Evolutionary conservation across 2,329 filamentous ascomycete species (phyloP), one percentile per base, ranked within the genome.

Genomic region (Aspergillus spinulosporus): DNA sequence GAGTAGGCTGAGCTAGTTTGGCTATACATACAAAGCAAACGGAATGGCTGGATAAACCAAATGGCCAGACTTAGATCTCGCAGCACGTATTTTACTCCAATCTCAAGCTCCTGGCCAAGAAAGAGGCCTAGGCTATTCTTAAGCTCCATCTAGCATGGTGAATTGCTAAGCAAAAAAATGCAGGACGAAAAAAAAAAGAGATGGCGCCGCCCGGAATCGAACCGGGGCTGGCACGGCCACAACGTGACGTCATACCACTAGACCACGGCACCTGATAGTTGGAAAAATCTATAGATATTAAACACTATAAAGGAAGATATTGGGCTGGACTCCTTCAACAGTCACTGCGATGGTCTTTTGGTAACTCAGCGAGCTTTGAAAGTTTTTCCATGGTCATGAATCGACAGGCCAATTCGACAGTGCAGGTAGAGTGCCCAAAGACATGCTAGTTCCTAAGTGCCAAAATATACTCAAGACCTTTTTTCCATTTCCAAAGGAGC

Each of bases 201-300:
- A 52, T 66, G 64, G 63, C 39, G 58, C 61, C 61, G 52, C 62
- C 62, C 60, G 64, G 64, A 66, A 65, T 66, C 63, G 64, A 66
- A 66, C 64, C 64, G 59, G 62, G 62, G 63, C 64, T 66, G 62
- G 63, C 64, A 66, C 64, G 63, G 64, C 63, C 64, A 66, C 64
- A 65, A 65, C 63, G 63, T 66, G 54, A 66, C 63, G 63, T 66
- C 64, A 60, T 65, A 65, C 64, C 63, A 64, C 59, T 65, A 60
- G 47, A 64, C 62, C 62, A 64, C 51, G 56, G 44, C 44, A 62
- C 61, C 61, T 52, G 21, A 40, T 49, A 21, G 43, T 21, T 32
- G 26, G 44, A 46, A 4, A 8, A 31, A 3, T 11, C 5, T 15
- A 12, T 12, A 8, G n/a, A 12, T 40, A 40, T 40, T 40, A 8